phyloP scores from a whole-genome alignment of 768 basidiomycete genomes.

The Boletus tomentosulus region DNA sequence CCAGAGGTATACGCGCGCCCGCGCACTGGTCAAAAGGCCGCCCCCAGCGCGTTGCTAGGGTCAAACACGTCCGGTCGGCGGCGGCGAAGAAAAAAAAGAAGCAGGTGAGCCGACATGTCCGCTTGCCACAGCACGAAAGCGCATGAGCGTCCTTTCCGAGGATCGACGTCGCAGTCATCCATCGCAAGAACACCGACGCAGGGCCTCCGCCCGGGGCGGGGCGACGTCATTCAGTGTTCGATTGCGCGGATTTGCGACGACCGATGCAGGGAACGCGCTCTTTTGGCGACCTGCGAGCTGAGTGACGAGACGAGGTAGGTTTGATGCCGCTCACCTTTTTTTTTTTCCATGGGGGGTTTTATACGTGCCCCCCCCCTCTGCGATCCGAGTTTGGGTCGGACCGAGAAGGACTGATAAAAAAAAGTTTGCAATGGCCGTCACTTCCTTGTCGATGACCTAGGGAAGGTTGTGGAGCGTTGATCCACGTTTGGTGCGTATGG shows the following conservation, averaged over 20 bases:
- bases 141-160: conserved; percentile 25
- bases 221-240: conserved; percentile 24
- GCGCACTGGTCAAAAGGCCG: too few species aligned
- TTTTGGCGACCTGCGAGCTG: neutral
- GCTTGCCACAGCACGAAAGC: too few species aligned
- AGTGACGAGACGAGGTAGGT: conserved; percentile 6
- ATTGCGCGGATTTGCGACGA: conserved; percentile 28
- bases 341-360: conserved; percentile 8
- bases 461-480: neutral
- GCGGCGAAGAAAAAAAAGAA: neutral
- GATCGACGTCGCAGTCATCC: conserved; percentile 72
- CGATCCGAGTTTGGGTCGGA: conserved; percentile 1
- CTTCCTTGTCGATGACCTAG: neutral
- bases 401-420: neutral
- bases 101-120: neutral
- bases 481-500: conserved; percentile 14
- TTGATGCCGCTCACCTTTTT: neutral
- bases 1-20: too few species aligned
- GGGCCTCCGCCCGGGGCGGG: conserved; percentile 23
- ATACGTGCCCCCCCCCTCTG: conserved; percentile 10
- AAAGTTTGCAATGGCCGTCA: neutral
- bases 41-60: too few species aligned
- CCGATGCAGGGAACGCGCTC: conserved; percentile 32
- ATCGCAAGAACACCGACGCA: conserved; percentile 57
- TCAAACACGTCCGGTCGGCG: too few species aligned